A percentile compares a stretch with the other conserved stretches of the same genome.
These are phyloP conservation scores for Epichloe scottii DNA, from an alignment of 2,329 filamentous ascomycete species.

Conservation along the genomic window DNA sequence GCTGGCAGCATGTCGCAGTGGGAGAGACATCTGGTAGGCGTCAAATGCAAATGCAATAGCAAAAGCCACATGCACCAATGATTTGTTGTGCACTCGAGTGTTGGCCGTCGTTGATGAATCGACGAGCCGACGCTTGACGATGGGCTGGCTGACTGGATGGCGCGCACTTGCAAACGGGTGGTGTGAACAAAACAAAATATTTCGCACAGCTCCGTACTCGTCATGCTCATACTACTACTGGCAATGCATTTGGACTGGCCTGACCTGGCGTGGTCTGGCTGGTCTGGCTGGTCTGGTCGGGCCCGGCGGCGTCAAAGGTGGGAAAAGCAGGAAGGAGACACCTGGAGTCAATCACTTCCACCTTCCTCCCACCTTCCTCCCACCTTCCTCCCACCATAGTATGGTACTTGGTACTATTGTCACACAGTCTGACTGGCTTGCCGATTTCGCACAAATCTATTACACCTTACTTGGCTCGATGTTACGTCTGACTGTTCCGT, in stretches of 20 bases:
- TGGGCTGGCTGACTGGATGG: background rate
- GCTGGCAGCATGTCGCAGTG: too few relatives aligned
- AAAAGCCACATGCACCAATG: too few relatives aligned
- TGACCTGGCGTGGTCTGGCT: background rate
- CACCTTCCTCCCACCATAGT: background rate
- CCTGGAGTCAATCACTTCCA: background rate
- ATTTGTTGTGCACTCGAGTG: too few relatives aligned
- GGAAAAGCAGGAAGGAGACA: background rate
- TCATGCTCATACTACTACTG: background rate
- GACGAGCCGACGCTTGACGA: background rate
- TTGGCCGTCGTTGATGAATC: background rate
- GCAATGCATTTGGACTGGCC: background rate
- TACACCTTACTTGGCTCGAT: background rate
- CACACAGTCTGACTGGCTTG: background rate
- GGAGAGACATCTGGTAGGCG: too few relatives aligned
- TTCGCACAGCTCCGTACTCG: background rate
- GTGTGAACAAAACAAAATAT: background rate
- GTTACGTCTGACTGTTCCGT: background rate
- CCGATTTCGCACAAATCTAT: background rate
- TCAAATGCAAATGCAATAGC: too few relatives aligned
- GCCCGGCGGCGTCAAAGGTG: background rate
- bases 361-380: background rate
- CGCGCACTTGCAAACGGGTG: background rate
- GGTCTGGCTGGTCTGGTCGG: background rate
- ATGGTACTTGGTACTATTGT: too few relatives aligned